Evolutionary conservation across 2,329 filamentous ascomycete species (phyloP).

Genomic region (Fusarium denticulatum): DNA sequence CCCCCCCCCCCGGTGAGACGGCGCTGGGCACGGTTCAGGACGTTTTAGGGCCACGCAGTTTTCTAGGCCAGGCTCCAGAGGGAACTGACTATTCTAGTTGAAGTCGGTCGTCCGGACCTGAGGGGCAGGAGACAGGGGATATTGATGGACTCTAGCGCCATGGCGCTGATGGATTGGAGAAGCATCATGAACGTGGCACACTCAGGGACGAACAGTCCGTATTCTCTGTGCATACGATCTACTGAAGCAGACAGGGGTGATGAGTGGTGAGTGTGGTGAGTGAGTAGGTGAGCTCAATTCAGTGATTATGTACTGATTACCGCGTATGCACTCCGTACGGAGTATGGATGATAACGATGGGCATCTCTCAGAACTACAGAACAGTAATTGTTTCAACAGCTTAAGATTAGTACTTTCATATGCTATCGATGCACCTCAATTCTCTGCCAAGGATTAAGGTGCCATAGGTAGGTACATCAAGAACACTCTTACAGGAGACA

Average conservation of each 20-base stretch:
- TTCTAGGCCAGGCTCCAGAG: conserved; percentile 6
- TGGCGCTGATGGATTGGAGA: conserved; percentile 33
- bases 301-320: not conserved
- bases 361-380: not conserved
- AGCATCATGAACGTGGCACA: conserved; percentile 39
- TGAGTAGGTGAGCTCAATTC: not conserved
- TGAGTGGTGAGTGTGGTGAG: not conserved
- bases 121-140: conserved; percentile 16
- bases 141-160: conserved; percentile 31
- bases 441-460: not conserved
- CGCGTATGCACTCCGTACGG: not conserved
- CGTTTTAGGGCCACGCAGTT: conserved; percentile 23
- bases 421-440: not conserved
- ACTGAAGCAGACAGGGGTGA: not conserved
- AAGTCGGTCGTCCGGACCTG: not conserved
- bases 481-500: not conserved
- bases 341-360: not conserved
- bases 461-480: not conserved
- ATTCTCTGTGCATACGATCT: not conserved
- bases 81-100: conserved; percentile 2
- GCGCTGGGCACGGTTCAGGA: conserved; percentile 21
- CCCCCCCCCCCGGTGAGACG: conserved; percentile 5
- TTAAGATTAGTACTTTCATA: not conserved
- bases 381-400: not conserved
- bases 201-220: conserved; percentile 14